These are phyloP conservation scores for Udeniomyces megalosporus DNA, from an alignment of 768 basidiomycete genomes.

Conservation along the genomic window DNA sequence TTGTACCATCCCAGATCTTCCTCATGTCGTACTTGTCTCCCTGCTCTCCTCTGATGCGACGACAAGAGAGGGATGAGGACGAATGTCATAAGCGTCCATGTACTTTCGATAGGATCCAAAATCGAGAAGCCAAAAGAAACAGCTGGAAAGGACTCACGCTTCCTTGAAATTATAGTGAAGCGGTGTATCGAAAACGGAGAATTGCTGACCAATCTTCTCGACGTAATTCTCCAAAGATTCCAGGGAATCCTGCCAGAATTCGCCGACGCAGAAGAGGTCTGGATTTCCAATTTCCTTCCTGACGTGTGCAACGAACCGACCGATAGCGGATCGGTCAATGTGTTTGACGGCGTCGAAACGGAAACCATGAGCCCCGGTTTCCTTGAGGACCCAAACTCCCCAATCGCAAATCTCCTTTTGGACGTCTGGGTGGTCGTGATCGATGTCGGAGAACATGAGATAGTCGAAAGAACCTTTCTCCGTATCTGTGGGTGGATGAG, in stretches of 20 bases:
- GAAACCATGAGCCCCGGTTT: slow-evolving; percentile 45
- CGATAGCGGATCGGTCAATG: slow-evolving; percentile 35
- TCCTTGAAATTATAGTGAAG: slow-evolving; percentile 67
- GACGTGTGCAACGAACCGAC: slow-evolving; percentile 33
- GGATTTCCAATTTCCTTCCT: slow-evolving; percentile 30
- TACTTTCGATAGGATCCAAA: background rate
- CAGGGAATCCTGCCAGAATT: slow-evolving; percentile 33
- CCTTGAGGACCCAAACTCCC: slow-evolving; percentile 59
- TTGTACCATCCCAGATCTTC: slow-evolving; percentile 49
- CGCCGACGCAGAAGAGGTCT: slow-evolving; percentile 51
- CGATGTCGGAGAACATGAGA: slow-evolving; percentile 24
- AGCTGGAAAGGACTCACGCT: too few species aligned
- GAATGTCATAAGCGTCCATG: background rate
- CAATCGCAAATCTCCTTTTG: slow-evolving; percentile 51
- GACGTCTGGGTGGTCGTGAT: slow-evolving; percentile 62
- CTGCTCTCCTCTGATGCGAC: too few species aligned
- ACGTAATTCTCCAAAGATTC: slow-evolving; percentile 16
- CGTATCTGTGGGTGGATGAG: too few species aligned
- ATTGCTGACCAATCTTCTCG: slow-evolving; percentile 36
- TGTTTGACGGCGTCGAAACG: slow-evolving; percentile 87
- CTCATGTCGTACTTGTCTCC: slow-evolving; percentile 58
- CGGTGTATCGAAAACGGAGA: slow-evolving; percentile 80
- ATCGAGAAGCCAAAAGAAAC: background rate
- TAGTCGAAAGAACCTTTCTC: slow-evolving; percentile 27
- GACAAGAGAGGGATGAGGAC: background rate